Evolutionary conservation across 1,139 yeast species (phyloP).

Genomic region (Sugiyamaella novakii): DNA sequence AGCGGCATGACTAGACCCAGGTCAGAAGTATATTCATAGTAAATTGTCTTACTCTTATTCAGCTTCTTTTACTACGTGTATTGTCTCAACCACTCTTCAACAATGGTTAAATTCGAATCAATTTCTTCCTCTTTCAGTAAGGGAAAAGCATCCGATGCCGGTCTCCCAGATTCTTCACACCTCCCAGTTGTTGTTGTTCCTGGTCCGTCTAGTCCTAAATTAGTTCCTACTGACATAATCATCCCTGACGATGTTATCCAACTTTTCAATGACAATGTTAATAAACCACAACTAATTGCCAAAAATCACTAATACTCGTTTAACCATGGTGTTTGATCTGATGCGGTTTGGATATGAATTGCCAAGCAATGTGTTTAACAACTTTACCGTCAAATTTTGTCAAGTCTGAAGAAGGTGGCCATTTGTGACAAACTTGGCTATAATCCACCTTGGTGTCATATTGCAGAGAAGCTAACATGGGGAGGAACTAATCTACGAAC

Average conservation of each 20-base stretch:
- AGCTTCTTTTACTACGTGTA: too few relatives aligned
- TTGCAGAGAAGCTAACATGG: constrained; percentile 12
- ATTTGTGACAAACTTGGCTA: constrained; percentile 11
- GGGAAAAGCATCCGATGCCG: constrained; percentile 8
- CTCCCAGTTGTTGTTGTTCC: background rate
- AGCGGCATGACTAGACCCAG: too few relatives aligned
- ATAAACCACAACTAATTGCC: constrained; percentile 6
- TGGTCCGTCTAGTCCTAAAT: constrained; percentile 2
- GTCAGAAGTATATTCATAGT: too few relatives aligned
- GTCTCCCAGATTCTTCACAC: background rate
- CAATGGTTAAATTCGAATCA: constrained; percentile 7
- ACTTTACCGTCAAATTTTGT: constrained; percentile 5
- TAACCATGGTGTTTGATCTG: constrained; percentile 8
- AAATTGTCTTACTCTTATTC: too few relatives aligned
- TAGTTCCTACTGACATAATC: constrained; percentile 1
- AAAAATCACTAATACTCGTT: constrained; percentile 10
- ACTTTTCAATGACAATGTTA: constrained; percentile 4
- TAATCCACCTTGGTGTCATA: constrained; percentile 15
- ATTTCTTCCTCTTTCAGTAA: constrained; percentile 2
- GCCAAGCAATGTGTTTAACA: constrained; percentile 4
- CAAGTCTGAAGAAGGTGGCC: constrained; percentile 12
- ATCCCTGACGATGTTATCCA: constrained; percentile 7
- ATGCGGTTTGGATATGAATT: constrained; percentile 13
- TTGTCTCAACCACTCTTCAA: too few relatives aligned
- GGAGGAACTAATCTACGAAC: constrained; percentile 10